Evolutionary conservation across 768 basidiomycete species (phyloP).

Genomic region (Collybiopsis luxurians): DNA sequence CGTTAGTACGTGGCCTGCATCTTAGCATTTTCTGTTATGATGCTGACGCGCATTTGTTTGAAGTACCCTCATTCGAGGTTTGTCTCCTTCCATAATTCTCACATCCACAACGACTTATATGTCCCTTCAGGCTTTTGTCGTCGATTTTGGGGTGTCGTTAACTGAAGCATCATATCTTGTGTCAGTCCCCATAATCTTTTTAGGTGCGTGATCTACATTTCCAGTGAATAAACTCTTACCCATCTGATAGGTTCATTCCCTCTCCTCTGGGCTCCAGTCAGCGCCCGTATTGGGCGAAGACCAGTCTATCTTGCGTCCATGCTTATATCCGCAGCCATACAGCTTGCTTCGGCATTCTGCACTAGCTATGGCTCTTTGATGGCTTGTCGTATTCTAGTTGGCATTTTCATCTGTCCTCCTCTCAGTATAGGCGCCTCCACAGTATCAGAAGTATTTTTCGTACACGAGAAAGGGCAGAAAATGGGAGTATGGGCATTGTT

Average conservation of each 20-base stretch:
- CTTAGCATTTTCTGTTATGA: no score
- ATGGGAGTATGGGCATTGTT: constrained; percentile 2
- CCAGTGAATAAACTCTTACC: neutral
- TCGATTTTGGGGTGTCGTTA: neutral
- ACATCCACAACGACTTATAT: neutral
- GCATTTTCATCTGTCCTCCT: neutral
- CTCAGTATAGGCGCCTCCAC: constrained; percentile 3
- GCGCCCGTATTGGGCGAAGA: neutral
- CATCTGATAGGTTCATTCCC: neutral
- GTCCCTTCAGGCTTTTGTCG: neutral
- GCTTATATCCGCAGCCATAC: constrained; percentile 1
- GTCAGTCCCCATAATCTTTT: neutral
- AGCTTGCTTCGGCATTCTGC: constrained; percentile 4
- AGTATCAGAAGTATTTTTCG: constrained; percentile 3
- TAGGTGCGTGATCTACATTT: neutral
- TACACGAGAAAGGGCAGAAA: constrained; percentile 1
- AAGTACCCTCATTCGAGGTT: constrained; percentile 5
- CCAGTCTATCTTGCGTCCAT: constrained; percentile 3
- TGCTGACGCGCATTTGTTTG: neutral
- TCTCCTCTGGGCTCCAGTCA: constrained; percentile 1
- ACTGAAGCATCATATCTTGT: constrained; percentile 3
- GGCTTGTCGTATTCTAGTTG: neutral
- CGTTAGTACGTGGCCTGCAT: neutral
- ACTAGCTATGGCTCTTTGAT: neutral
- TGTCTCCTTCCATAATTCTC: neutral